phyloP scores from a whole-genome alignment of 164 flowering plant genomes.

The Nymphaea colorata region DNA sequence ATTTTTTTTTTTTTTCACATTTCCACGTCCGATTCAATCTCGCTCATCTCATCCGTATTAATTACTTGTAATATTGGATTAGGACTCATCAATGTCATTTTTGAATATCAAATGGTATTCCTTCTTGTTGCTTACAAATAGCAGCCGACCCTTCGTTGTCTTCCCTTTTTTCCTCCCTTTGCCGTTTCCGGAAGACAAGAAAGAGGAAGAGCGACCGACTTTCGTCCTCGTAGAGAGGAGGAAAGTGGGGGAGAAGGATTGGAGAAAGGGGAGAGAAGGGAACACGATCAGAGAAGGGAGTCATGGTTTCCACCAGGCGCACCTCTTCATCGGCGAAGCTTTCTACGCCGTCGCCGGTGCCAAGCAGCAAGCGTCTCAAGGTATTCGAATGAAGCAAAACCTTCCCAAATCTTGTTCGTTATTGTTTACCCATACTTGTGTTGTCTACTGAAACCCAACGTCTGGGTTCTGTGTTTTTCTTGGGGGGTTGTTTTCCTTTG shows the following conservation, averaged over 20 bases:
- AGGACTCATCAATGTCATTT: neutral
- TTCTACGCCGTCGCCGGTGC: conserved; percentile 12
- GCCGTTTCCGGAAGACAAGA: conserved; percentile 1
- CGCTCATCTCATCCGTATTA: too few relatives aligned
- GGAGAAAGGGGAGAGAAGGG: neutral
- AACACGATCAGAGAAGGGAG: conserved; percentile 10
- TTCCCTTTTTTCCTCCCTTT: neutral
- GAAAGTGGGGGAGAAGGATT: neutral
- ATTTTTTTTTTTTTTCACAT: too few relatives aligned
- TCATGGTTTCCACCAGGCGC: conserved; percentile 82
- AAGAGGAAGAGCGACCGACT: neutral
- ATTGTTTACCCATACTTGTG: neutral
- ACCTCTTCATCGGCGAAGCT: conserved; percentile 71
- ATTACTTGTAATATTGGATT: too few relatives aligned
- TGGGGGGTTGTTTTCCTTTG: neutral
- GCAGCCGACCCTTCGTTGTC: neutral
- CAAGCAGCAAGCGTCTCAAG: conserved; percentile 47
- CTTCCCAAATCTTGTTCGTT: conserved; percentile 9
- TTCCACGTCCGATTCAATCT: too few relatives aligned
- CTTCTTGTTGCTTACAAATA: neutral
- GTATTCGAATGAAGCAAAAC: conserved; percentile 14
- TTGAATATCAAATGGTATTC: neutral
- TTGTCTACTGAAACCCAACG: neutral
- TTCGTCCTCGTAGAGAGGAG: neutral
- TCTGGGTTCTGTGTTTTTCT: neutral